Percentiles rank a stretch among this genome's conserved stretches.
These are phyloP conservation scores for Huiozyma naganishii DNA, from an alignment of 805 yeast species.

Conservation along the genomic window DNA sequence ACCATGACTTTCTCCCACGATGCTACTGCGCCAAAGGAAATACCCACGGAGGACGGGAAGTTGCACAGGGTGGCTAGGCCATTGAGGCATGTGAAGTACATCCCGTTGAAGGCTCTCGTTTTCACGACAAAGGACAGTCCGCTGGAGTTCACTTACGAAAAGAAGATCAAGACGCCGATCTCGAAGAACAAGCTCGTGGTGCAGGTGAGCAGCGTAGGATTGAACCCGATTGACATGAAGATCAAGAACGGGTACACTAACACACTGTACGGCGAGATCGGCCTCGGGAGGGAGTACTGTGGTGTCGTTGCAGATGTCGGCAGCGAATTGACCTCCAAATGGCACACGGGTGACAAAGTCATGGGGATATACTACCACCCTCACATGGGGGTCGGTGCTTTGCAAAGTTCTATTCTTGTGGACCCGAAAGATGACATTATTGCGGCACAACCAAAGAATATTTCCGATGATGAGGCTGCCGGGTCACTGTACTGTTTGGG, in stretches of 20 bases:
- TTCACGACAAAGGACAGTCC: conserved; percentile 31
- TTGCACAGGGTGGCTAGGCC: conserved; percentile 36
- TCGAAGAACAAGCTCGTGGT: conserved; percentile 41
- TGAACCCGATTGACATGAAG: conserved; percentile 58
- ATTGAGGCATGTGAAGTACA: conserved; percentile 39
- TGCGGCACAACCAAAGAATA: conserved; percentile 35
- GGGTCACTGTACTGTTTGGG: conserved; percentile 54
- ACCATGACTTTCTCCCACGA: conserved; percentile 1
- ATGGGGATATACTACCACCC: conserved; percentile 51
- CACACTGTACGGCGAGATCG: conserved; percentile 45
- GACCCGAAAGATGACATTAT: conserved; percentile 43
- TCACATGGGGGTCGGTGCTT: conserved; percentile 41
- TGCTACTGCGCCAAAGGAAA: conserved; percentile 14
- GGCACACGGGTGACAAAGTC: conserved; percentile 51
- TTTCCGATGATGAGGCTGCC: conserved; percentile 47
- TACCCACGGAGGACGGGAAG: conserved; percentile 9
- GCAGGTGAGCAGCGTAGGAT: conserved; percentile 45
- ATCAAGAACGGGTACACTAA: conserved; percentile 44
- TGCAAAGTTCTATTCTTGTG: conserved; percentile 45
- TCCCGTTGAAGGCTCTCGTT: conserved; percentile 39
- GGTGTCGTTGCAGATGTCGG: conserved; percentile 55
- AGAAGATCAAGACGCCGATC: conserved; percentile 40
- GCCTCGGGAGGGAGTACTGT: conserved; percentile 61
- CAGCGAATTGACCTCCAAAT: conserved; percentile 26
- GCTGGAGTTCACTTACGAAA: conserved; percentile 41